phyloP scores from a whole-genome alignment of 2,329 filamentous ascomycete genomes.

The Biscogniauxia mediterranea region DNA sequence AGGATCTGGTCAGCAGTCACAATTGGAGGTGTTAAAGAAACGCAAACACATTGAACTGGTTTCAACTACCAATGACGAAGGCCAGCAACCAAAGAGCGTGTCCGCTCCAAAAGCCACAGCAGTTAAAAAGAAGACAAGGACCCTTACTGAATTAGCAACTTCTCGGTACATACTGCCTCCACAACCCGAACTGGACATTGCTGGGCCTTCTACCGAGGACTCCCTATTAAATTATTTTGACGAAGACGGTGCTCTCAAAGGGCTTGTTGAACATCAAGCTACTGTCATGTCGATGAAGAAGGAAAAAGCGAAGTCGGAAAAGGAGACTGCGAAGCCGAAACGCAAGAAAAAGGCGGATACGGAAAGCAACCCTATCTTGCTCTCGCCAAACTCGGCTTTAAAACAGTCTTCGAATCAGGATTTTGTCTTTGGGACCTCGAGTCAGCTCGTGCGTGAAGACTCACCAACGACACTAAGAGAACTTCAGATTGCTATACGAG shows the following conservation, averaged over 20 bases:
- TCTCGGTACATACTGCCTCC: slow-evolving; percentile 58
- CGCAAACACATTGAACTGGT: slow-evolving; percentile 56
- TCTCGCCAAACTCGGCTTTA: slow-evolving; percentile 68
- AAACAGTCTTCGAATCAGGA: slow-evolving; percentile 67
- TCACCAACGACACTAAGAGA: slow-evolving; percentile 65
- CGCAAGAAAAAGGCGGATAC: slow-evolving; percentile 39
- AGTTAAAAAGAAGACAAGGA: slow-evolving; percentile 68
- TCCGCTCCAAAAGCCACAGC: slow-evolving; percentile 49
- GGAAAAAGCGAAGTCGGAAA: slow-evolving; percentile 38
- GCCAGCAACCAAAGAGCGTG: slow-evolving; percentile 23
- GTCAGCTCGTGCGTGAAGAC: slow-evolving; percentile 73
- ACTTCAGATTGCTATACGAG: slow-evolving; percentile 59
- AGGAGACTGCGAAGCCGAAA: slow-evolving; percentile 25
- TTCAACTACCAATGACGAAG: slow-evolving; percentile 30
- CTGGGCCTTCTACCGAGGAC: slow-evolving; percentile 26
- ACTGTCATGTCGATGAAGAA: slow-evolving; percentile 32
- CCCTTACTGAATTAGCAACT: slow-evolving; percentile 75
- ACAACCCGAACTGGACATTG: slow-evolving; percentile 33
- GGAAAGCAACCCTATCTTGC: slow-evolving; percentile 49
- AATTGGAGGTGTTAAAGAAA: slow-evolving; percentile 45
- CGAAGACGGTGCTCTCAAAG: slow-evolving; percentile 33
- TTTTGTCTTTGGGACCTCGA: slow-evolving; percentile 83
- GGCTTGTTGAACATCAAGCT: slow-evolving; percentile 34
- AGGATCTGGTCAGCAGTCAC: slow-evolving; percentile 9
- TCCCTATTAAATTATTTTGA: slow-evolving; percentile 49